A percentile compares a stretch with the other conserved stretches of the same genome.
phyloP scores from a whole-genome alignment of 352 stramenopile genomes.

The Phytophthora pluvialis region DNA sequence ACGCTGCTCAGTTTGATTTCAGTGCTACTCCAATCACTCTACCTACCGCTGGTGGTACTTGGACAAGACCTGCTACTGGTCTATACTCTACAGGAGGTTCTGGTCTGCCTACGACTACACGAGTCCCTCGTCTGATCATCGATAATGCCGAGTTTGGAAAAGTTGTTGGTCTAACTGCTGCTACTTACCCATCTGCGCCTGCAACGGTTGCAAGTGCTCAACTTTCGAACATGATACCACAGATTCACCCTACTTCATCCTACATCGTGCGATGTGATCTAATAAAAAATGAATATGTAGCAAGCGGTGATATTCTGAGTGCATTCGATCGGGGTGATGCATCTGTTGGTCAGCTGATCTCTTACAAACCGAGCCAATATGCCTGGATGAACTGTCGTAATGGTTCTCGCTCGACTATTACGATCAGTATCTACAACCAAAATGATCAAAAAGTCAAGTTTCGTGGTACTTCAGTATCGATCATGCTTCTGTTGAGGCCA shows the following conservation, averaged over 20 bases:
- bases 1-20: slow-evolving; percentile 20
- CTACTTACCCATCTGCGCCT: slow-evolving; percentile 19
- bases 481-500: slow-evolving; percentile 19
- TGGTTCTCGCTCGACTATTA: slow-evolving; percentile 14
- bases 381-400: slow-evolving; percentile 21
- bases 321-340: slow-evolving; percentile 20
- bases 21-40: slow-evolving; percentile 10
- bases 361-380: slow-evolving; percentile 19
- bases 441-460: too few relatives aligned
- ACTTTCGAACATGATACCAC: slow-evolving; percentile 21
- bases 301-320: slow-evolving; percentile 18
- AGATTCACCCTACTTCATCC: slow-evolving; percentile 8
- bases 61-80: slow-evolving; percentile 14
- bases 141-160: slow-evolving; percentile 27
- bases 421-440: background rate
- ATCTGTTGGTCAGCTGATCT: slow-evolving; percentile 17
- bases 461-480: too few relatives aligned
- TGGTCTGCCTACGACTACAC: slow-evolving; percentile 17
- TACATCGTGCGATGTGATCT: slow-evolving; percentile 30
- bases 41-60: slow-evolving; percentile 5
- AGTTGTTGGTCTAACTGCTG: slow-evolving; percentile 13
- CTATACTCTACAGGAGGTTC: slow-evolving; percentile 19
- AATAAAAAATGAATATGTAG: slow-evolving; percentile 26
- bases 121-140: slow-evolving; percentile 24
- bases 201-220: slow-evolving; percentile 8